Evolutionary conservation across 2,329 filamentous ascomycete species (phyloP).

Genomic region (Phaeosphaeriaceae sp.): DNA sequence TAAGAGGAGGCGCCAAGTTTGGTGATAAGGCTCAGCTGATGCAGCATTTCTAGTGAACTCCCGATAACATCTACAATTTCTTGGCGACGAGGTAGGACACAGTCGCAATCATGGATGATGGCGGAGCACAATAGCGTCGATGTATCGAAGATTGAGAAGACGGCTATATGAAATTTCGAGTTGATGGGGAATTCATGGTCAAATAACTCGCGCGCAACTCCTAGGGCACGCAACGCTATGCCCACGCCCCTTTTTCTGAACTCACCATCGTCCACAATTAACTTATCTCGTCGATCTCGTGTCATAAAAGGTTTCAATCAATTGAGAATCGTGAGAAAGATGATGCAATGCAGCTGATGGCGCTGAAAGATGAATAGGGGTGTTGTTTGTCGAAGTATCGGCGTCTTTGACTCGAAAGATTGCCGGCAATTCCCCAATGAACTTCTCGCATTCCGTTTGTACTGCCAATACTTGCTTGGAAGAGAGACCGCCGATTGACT

Average conservation of each 20-base stretch:
- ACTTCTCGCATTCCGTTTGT: constrained; percentile 51
- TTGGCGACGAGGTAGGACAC: constrained; percentile 50
- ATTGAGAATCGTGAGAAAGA: constrained; percentile 55
- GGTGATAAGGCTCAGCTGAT: constrained; percentile 35
- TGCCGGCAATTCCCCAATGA: constrained; percentile 53
- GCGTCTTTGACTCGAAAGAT: constrained; percentile 50
- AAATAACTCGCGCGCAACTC: constrained; percentile 51
- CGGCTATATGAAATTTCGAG: constrained; percentile 57
- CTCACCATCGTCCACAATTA: constrained; percentile 42
- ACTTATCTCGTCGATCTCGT: constrained; percentile 36
- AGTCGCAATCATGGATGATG: constrained; percentile 57
- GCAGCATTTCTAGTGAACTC: constrained; percentile 35
- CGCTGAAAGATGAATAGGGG: constrained; percentile 57
- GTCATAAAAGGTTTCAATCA: constrained; percentile 57
- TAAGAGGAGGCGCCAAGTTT: constrained; percentile 41
- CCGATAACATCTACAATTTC: constrained; percentile 52
- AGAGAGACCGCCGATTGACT: constrained; percentile 20
- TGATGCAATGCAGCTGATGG: constrained; percentile 53
- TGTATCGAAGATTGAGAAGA: constrained; percentile 61
- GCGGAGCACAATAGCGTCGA: constrained; percentile 59
- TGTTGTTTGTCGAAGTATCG: constrained; percentile 52
- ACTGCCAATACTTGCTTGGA: constrained; percentile 28
- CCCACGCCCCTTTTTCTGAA: constrained; percentile 54
- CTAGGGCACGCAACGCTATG: constrained; percentile 53
- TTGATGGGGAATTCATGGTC: constrained; percentile 55